Conservation (phyloP, 2,329 filamentous ascomycete genomes). For the Cercospora sp. region DNA sequence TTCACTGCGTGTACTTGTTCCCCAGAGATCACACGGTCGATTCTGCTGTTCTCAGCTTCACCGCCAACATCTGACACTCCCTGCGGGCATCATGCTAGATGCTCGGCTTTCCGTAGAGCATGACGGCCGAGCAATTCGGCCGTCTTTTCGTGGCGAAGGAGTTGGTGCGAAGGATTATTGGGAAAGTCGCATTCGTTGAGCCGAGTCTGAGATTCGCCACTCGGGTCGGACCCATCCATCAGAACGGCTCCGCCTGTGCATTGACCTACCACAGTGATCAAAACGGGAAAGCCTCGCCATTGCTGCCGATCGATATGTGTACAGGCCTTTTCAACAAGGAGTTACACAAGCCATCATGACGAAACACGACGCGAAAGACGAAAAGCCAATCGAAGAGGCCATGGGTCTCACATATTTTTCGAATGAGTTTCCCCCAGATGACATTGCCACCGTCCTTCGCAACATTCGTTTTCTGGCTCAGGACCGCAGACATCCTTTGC, state of each 20-base stretch:
- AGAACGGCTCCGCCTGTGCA: not conserved
- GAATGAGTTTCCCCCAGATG: conserved; percentile 52
- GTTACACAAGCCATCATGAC: not conserved
- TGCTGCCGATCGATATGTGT: not conserved
- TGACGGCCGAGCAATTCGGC: not conserved
- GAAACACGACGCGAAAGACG: not conserved
- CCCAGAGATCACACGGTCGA: not conserved
- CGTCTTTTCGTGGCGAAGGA: not conserved
- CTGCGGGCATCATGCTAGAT: not conserved
- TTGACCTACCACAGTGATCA: not conserved
- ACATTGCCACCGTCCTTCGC: conserved; percentile 45
- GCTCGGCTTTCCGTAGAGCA: not conserved
- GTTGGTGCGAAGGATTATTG: not conserved
- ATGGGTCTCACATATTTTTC: conserved; percentile 46
- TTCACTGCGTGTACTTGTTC: not conserved
- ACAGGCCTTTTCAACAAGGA: not conserved
- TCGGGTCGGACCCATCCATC: not conserved
- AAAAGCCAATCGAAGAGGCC: not conserved
- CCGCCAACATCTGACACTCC: not conserved
- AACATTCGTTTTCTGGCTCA: conserved; percentile 43
- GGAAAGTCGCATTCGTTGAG: not conserved
- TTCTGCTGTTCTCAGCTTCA: not conserved
- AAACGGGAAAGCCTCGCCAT: not conserved
- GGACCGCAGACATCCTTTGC: conserved; percentile 37
- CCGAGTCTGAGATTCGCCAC: not conserved